phyloP scores from a whole-genome alignment of 108 stramenopile species.

The Nitzschia sp. region DNA sequence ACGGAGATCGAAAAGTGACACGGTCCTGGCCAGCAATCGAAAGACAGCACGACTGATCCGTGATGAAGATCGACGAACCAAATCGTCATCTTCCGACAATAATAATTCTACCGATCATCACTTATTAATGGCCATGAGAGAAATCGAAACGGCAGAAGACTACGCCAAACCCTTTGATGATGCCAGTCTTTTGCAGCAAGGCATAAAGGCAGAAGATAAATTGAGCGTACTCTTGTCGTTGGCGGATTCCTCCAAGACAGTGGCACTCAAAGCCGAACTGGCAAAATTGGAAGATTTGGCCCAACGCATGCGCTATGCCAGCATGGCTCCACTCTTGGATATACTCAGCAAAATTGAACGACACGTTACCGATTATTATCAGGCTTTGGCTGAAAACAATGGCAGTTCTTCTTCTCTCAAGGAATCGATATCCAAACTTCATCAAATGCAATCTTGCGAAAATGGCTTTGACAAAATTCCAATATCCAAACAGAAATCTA shows the following conservation, averaged over 20 bases:
- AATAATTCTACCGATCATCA: background rate
- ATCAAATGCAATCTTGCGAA: background rate
- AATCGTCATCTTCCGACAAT: background rate
- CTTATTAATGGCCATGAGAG: background rate
- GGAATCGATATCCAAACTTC: background rate
- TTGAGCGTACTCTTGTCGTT: conserved; percentile 3
- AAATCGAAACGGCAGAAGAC: conserved; percentile 22
- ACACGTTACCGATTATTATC: conserved; percentile 11
- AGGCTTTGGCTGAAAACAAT: background rate
- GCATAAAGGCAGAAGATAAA: conserved; percentile 31
- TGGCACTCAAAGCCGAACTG: conserved; percentile 17
- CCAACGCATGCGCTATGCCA: conserved; percentile 20
- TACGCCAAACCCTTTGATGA: conserved; percentile 15
- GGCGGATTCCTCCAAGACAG: conserved; percentile 7
- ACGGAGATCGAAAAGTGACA: background rate
- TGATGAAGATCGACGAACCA: background rate
- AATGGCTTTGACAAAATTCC: background rate
- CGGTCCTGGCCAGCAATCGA: background rate
- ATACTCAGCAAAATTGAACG: conserved; percentile 26
- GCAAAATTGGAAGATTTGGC: conserved; percentile 18
- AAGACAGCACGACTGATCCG: background rate
- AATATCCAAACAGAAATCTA: background rate
- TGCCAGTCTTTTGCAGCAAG: conserved; percentile 7
- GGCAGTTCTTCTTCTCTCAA: conserved; percentile 4
- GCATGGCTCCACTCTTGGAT: conserved; percentile 34